phyloP scores from a whole-genome alignment of 208 protist species.

The Leishmania arabica region DNA sequence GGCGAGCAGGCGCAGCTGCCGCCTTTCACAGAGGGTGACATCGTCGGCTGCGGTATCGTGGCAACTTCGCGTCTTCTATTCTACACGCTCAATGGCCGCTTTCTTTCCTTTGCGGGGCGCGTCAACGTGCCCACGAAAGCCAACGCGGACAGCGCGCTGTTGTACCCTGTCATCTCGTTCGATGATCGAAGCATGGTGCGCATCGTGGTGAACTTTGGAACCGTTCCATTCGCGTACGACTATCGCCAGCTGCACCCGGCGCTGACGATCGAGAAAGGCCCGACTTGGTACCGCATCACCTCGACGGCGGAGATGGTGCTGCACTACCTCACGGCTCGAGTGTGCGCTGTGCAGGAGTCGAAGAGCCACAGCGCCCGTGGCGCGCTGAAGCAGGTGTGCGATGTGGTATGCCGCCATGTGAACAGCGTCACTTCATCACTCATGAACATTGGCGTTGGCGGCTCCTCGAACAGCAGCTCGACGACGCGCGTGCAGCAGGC shows the following conservation, averaged over 20 bases:
- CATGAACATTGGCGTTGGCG: slow-evolving; percentile 55
- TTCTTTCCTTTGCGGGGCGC: slow-evolving; percentile 65
- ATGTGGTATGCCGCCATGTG: slow-evolving; percentile 71
- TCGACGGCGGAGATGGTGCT: slow-evolving; percentile 74
- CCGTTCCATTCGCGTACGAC: slow-evolving; percentile 74
- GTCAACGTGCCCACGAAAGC: slow-evolving; percentile 33
- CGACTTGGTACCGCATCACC: slow-evolving; percentile 81
- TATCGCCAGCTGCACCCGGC: slow-evolving; percentile 79
- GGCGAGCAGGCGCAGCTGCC: slow-evolving; percentile 38
- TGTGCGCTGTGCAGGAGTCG: slow-evolving; percentile 57
- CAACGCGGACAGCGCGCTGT: slow-evolving; percentile 30
- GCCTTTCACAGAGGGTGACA: slow-evolving; percentile 73
- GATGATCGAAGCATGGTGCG: slow-evolving; percentile 47
- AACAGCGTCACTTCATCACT: slow-evolving; percentile 75
- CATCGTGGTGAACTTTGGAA: slow-evolving; percentile 88
- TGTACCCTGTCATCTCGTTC: slow-evolving; percentile 77
- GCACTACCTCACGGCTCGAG: slow-evolving; percentile 75
- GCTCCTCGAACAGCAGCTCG: slow-evolving; percentile 30
- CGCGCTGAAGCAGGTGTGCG: slow-evolving; percentile 68
- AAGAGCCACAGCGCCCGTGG: slow-evolving; percentile 29
- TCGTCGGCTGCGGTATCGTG: slow-evolving; percentile 82
- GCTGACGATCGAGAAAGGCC: slow-evolving; percentile 39
- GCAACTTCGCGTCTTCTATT: slow-evolving; percentile 72
- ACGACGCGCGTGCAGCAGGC: slow-evolving; percentile 50
- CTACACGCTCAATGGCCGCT: slow-evolving; percentile 87